phyloP scores from a whole-genome alignment of 2,329 filamentous ascomycete species.

The Tolypocladium paradoxum region DNA sequence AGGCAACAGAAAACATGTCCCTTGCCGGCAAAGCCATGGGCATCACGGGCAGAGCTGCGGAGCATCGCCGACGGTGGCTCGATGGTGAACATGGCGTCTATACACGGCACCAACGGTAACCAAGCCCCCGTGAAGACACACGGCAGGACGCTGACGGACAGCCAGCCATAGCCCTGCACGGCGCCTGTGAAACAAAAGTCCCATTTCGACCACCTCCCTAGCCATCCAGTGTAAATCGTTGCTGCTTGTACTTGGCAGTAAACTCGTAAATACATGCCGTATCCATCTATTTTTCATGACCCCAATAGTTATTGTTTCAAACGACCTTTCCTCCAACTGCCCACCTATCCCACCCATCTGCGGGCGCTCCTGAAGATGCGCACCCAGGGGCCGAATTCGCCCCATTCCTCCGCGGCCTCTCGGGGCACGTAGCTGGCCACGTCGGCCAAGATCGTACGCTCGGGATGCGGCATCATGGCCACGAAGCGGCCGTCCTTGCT shows the following conservation, averaged over 20 bases:
- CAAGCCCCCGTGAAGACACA: too few relatives aligned
- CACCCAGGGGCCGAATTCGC: constrained; percentile 75
- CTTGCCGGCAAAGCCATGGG: too few relatives aligned
- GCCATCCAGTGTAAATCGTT: neutral
- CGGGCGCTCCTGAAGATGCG: constrained; percentile 80
- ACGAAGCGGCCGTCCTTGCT: constrained; percentile 70
- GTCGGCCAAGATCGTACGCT: constrained; percentile 75
- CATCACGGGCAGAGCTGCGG: constrained; percentile 33
- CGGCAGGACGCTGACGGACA: too few relatives aligned
- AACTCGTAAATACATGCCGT: neutral
- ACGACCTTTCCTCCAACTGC: neutral
- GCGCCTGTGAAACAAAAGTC: neutral
- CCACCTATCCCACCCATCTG: constrained; percentile 64
- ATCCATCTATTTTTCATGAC: neutral
- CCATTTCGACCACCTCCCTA: neutral
- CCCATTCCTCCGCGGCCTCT: constrained; percentile 53
- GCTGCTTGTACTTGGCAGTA: neutral
- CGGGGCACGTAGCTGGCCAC: constrained; percentile 63
- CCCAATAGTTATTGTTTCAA: neutral
- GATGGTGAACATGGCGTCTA: constrained; percentile 47
- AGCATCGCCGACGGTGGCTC: constrained; percentile 33
- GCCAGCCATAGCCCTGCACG: neutral
- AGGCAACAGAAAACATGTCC: too few relatives aligned
- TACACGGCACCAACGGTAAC: constrained; percentile 31
- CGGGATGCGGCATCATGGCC: constrained; percentile 89